phyloP scores from a whole-genome alignment of 768 basidiomycete species.

The Tulasnella sp. region DNA sequence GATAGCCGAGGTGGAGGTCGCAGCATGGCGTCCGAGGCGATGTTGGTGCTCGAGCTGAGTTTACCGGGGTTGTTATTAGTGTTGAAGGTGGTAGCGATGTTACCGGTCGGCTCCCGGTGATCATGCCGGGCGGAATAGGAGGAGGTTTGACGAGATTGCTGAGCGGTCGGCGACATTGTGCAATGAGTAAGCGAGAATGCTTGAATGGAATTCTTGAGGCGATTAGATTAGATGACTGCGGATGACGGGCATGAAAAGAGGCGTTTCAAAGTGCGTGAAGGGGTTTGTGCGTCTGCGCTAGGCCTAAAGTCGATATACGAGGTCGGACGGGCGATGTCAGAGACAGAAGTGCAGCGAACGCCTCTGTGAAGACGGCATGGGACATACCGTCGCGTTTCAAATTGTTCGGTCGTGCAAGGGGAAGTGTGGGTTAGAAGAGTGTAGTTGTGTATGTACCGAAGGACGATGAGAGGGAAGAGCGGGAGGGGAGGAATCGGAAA shows the following conservation, averaged over 20 bases:
- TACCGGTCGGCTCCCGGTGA: not conserved
- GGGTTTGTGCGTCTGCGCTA: not conserved
- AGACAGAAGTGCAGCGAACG: not conserved
- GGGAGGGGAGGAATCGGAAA: not conserved
- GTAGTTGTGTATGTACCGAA: not conserved
- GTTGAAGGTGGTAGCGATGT: not conserved
- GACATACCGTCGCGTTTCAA: not conserved
- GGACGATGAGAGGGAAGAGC: not conserved
- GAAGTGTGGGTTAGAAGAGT: not conserved
- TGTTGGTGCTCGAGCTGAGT: not conserved
- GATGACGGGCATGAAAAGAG: not conserved
- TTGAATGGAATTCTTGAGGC: not conserved
- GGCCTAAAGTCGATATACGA: not conserved
- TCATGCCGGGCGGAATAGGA: not conserved
- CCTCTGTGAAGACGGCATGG: not conserved
- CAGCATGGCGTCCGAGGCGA: not conserved
- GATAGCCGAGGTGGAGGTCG: not conserved
- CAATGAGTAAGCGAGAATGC: not conserved
- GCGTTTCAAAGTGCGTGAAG: not conserved
- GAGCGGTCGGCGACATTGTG: not conserved
- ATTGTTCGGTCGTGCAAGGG: not conserved
- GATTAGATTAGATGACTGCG: slow-evolving; percentile 10
- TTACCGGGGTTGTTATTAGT: not conserved
- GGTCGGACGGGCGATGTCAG: not conserved
- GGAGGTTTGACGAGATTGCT: not conserved